Evolutionary conservation across 106 monocot genomes (phyloP).

Genomic region (Dendrobium catenatum): DNA sequence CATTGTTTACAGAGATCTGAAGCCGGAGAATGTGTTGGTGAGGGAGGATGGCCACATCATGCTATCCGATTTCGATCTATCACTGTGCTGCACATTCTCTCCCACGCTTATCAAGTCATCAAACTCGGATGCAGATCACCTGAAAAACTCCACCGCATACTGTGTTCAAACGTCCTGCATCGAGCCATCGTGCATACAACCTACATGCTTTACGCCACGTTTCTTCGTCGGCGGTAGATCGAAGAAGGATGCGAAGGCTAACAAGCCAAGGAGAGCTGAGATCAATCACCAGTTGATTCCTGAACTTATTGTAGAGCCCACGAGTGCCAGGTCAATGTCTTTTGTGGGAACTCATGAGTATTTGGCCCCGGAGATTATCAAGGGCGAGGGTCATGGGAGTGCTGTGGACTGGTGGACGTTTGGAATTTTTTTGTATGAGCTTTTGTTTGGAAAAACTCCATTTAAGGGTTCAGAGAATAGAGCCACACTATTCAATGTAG

Average conservation of each 20-base stretch:
- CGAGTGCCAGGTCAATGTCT: constrained; percentile 2
- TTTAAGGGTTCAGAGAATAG: constrained; percentile 2
- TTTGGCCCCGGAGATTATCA: constrained; percentile 3
- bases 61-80: constrained; percentile 7
- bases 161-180: constrained; percentile 2
- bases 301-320: constrained; percentile 1
- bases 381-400: constrained; percentile 5
- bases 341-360: constrained; percentile 7
- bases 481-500: constrained; percentile 3
- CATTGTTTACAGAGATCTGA: constrained; percentile 5
- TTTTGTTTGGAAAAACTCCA: constrained; percentile 1
- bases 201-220: constrained; percentile 1
- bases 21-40: constrained; percentile 7
- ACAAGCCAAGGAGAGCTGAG: too few relatives aligned
- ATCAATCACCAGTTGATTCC: background rate
- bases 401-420: constrained; percentile 7
- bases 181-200: constrained; percentile 3
- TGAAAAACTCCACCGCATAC: background rate
- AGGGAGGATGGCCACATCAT: constrained; percentile 9
- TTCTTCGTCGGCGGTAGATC: background rate
- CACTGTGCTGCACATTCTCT: constrained; percentile 7
- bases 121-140: background rate
- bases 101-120: constrained; percentile 1
- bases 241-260: background rate
- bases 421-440: constrained; percentile 2